Evolutionary conservation across 2,329 filamentous ascomycete genomes (phyloP).

Genomic region (Fusarium begoniae): DNA sequence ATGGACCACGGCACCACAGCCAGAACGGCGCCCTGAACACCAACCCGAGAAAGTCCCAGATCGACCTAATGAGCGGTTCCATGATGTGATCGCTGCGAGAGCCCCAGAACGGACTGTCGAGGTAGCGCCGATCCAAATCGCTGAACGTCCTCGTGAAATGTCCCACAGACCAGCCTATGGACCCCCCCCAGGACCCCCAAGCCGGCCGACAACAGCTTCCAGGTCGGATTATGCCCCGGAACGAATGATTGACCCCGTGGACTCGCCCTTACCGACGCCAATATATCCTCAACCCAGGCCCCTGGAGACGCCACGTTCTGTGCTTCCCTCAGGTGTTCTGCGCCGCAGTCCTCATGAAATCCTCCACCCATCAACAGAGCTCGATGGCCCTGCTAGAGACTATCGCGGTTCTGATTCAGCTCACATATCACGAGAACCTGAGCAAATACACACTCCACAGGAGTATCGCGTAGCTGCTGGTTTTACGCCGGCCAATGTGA

Average conservation of each 20-base stretch:
- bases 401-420: constrained; percentile 13
- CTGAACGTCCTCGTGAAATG: constrained; percentile 4
- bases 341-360: constrained; percentile 24
- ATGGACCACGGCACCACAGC: background rate
- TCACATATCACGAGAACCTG: constrained; percentile 30
- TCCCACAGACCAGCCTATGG: background rate
- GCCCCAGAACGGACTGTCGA: constrained; percentile 6
- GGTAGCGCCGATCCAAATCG: constrained; percentile 1
- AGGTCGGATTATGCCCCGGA: constrained; percentile 28
- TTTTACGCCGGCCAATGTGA: constrained; percentile 47
- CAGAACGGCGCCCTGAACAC: background rate
- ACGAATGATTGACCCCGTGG: constrained; percentile 28
- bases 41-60: background rate
- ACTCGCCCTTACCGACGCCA: constrained; percentile 8
- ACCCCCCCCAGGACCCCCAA: background rate
- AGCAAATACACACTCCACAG: constrained; percentile 41
- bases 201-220: constrained; percentile 9
- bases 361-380: constrained; percentile 35
- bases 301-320: constrained; percentile 18
- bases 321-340: constrained; percentile 22
- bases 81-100: constrained; percentile 2
- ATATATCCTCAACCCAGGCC: constrained; percentile 12
- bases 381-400: constrained; percentile 28
- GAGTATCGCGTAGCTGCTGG: constrained; percentile 41
- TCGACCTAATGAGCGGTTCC: background rate